Evolutionary conservation across 2,329 filamentous ascomycete genomes (phyloP), one percentile per base, ranked within the genome.

Genomic region (Didymella lethalis): DNA sequence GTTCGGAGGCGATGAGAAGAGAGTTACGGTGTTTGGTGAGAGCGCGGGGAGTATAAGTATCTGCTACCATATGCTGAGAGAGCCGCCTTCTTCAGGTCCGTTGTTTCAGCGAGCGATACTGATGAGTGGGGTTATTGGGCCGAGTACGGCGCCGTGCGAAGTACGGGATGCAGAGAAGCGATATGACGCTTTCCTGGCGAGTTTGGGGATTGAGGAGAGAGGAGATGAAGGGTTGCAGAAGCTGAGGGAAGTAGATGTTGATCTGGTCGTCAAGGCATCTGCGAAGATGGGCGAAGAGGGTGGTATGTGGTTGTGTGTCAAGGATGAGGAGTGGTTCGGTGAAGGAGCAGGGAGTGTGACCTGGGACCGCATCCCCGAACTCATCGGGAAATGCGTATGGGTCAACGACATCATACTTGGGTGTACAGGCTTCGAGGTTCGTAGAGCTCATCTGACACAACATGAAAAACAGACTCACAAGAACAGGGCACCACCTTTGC

Each of bases 351-450:
- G 28, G 1, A 25, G 14, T 0, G 45, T 70, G 10, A 67, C 68
- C 0, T 73, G 70, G 69, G 64, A 70, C 25, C 54, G 50, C 7
- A 43, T 67, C 8, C 59, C 61, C 0, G 55, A 64, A 16, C 38
- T 70, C 7, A 32, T 70, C 1, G 61, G 54, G 11, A 50, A 58
- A 2, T 72, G 67, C 34, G 59, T 71, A 7, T 84, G 81, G 81
- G 80, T 79, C 28, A 64, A 78, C 29, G 74, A 75, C 18, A 60
- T 83, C 11, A 64, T 83, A 11, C 72, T 84, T 16, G 82, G 82
- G 1, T 77, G 79, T 61, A 79, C 79, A 25, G 72, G 36, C 3
- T 40, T 40, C 7, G 36, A 40, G 36, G n/a, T 31, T 8, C 11
- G n/a, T 8, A 48, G 12, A 16, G 16, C 12, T 16, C 32, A 16